Percentiles rank a stretch among this genome's conserved stretches.
Evolutionary conservation across 2,329 filamentous ascomycete species (phyloP).

Genomic region (Colletotrichum sp.): DNA sequence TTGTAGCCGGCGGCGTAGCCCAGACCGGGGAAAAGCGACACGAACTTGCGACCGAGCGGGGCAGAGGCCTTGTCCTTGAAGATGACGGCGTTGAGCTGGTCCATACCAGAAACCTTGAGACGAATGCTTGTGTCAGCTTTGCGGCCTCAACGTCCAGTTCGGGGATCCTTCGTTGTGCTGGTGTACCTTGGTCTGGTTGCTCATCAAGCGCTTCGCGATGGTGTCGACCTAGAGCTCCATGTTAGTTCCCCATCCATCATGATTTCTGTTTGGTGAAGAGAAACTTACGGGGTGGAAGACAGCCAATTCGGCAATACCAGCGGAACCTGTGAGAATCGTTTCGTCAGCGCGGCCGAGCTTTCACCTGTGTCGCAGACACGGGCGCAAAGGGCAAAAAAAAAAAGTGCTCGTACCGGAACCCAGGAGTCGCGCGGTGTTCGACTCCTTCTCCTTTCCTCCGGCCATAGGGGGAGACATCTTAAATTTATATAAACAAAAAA

Average conservation of each 20-base stretch:
- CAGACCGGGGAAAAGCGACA: slow-evolving; percentile 94
- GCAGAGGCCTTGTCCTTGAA: slow-evolving; percentile 89
- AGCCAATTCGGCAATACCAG: slow-evolving; percentile 90
- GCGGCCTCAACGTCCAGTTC: background rate
- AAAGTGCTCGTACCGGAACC: slow-evolving; percentile 74
- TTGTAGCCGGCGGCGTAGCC: slow-evolving; percentile 99
- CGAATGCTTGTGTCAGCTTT: background rate
- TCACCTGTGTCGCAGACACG: background rate
- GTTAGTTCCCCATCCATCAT: background rate
- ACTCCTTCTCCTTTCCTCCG: slow-evolving; percentile 74
- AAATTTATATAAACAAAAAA: slow-evolving; percentile 2
- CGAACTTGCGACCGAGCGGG: slow-evolving; percentile 76
- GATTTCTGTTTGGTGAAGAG: background rate
- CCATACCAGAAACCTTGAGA: slow-evolving; percentile 24
- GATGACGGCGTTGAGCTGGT: slow-evolving; percentile 86
- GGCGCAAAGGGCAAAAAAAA: background rate
- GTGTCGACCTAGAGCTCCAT: slow-evolving; percentile 80
- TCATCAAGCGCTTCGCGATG: slow-evolving; percentile 98
- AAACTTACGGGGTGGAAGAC: slow-evolving; percentile 84
- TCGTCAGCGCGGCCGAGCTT: slow-evolving; percentile 16
- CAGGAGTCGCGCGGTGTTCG: slow-evolving; percentile 83
- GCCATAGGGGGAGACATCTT: slow-evolving; percentile 65
- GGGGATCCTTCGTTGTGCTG: slow-evolving; percentile 56
- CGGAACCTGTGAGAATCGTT: slow-evolving; percentile 69
- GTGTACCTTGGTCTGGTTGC: slow-evolving; percentile 73